phyloP scores from a whole-genome alignment of 164 flowering plant genomes.

The Sedum album region DNA sequence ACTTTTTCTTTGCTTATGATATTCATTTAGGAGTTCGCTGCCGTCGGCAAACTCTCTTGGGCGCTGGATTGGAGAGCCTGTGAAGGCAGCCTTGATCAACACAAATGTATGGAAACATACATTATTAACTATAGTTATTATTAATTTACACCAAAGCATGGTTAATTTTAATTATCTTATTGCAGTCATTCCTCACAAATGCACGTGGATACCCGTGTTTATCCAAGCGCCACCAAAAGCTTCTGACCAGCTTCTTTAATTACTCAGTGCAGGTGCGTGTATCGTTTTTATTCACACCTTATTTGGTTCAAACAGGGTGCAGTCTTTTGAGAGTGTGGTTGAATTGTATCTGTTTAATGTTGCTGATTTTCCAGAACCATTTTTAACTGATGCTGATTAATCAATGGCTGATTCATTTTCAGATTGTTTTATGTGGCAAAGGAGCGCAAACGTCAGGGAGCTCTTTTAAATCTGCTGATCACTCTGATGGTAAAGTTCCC shows the following conservation, averaged over 20 bases:
- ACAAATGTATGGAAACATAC: slow-evolving; percentile 49
- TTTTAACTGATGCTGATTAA: not conserved
- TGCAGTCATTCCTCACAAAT: slow-evolving; percentile 80
- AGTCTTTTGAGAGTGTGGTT: not conserved
- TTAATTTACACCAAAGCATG: not conserved
- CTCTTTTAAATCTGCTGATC: not conserved
- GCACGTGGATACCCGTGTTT: slow-evolving; percentile 87
- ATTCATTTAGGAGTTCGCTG: slow-evolving; percentile 52
- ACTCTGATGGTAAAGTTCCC: not conserved
- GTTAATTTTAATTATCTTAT: not conserved
- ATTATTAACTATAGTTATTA: slow-evolving; percentile 8
- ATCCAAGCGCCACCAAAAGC: slow-evolving; percentile 82
- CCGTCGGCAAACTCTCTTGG: slow-evolving; percentile 80
- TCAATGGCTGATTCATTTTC: not conserved
- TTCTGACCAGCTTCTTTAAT: slow-evolving; percentile 55
- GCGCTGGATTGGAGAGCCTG: slow-evolving; percentile 99
- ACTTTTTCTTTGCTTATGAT: not conserved
- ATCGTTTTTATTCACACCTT: not conserved
- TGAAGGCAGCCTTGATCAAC: slow-evolving; percentile 70
- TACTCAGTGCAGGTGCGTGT: slow-evolving; percentile 86
- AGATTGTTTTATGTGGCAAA: slow-evolving; percentile 2
- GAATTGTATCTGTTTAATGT: not conserved
- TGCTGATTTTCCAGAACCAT: not conserved
- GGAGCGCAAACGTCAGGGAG: not conserved
- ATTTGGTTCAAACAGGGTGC: not conserved